Conservation (phyloP, 306 rosid species). For the Glycine soja region DNA sequence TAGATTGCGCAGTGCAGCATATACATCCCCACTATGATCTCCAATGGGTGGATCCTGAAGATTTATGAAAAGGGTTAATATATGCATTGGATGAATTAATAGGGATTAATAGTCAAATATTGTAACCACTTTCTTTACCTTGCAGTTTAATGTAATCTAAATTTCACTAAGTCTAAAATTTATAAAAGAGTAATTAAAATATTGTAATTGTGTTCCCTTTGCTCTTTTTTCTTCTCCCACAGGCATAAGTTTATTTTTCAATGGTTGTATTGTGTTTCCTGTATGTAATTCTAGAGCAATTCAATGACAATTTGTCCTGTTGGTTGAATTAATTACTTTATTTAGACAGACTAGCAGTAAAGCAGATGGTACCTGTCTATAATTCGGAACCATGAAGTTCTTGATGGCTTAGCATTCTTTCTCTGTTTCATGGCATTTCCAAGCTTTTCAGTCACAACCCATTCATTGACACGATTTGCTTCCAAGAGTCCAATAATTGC, state of each 20-base stretch:
- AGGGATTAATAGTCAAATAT: slow-evolving; percentile 15
- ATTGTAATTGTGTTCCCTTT: slow-evolving; percentile 6
- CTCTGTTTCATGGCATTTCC: slow-evolving; percentile 56
- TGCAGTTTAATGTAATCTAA: slow-evolving; percentile 33
- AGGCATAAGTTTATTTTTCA: slow-evolving; percentile 28
- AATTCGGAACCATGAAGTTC: slow-evolving; percentile 43
- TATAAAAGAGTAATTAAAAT: neutral
- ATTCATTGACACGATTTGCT: slow-evolving; percentile 66
- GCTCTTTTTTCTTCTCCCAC: neutral
- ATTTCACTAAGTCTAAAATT: slow-evolving; percentile 30
- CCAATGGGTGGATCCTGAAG: slow-evolving; percentile 63
- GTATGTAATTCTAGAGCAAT: slow-evolving; percentile 16
- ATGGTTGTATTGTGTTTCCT: slow-evolving; percentile 26
- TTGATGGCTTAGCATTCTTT: slow-evolving; percentile 49
- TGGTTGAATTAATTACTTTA: slow-evolving; percentile 38
- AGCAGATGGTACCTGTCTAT: slow-evolving; percentile 47
- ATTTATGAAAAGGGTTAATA: slow-evolving; percentile 32
- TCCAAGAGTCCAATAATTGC: slow-evolving; percentile 62
- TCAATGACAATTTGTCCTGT: slow-evolving; percentile 21
- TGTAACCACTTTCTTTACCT: slow-evolving; percentile 29
- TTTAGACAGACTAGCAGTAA: slow-evolving; percentile 37
- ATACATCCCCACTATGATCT: slow-evolving; percentile 68
- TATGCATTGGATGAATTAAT: slow-evolving; percentile 30
- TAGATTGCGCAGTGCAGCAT: slow-evolving; percentile 70
- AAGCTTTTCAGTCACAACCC: slow-evolving; percentile 71